Base-by-base conservation (phyloP, 2,329 filamentous ascomycete species). In the Fusarium coicis region DNA sequence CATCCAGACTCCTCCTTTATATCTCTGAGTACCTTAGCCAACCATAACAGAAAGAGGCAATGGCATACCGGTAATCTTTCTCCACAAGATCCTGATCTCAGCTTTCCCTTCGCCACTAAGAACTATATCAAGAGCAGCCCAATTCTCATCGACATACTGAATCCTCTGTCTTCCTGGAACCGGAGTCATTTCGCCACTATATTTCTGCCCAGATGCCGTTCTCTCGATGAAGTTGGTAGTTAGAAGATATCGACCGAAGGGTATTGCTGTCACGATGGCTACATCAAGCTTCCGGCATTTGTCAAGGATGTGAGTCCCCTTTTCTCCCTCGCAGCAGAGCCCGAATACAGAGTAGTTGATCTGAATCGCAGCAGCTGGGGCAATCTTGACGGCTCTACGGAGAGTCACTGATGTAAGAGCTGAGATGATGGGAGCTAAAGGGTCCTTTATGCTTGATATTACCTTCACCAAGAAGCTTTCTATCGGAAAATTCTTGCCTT, bases 251-350 rank as follows among this genome's bases (percentile, higher is more conserved):
- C 89, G 84, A 5, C 89, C 89, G 5, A 92, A 84, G 4, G 90
- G 90, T 21, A 85, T 86, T 80, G 90, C 91, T 4, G 88, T 86
- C 5, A 92, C 84, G 10, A 89, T 81, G 2, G 87, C 82, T 5
- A 90, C 82, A 3, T 89, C 89, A 6, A 92, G 85, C 75, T 91
- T 88, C n/a, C 86, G 84, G 66, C 85, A 87, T 0, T 89, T 89
- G 34, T 83, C 79, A 3, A 91, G 81, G 4, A 92, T 80, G 30
- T 84, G 78, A 2, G 84, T 85, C 2, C 63, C 63, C 1, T 81
- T 78, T 5, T 46, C 21, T 15, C 83, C 85, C 76, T 93, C 91
- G 68, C 93, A 89, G 43, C 90, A 87, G 37, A 91, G 83, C 6
- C 84, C 78, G 74, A 87, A 90, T 0, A 85, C 84, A 12, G 81